Percentiles rank a stretch among this genome's conserved stretches.
Evolutionary conservation across 345 rosid genomes (phyloP).

Genomic region (Mangifera indica): DNA sequence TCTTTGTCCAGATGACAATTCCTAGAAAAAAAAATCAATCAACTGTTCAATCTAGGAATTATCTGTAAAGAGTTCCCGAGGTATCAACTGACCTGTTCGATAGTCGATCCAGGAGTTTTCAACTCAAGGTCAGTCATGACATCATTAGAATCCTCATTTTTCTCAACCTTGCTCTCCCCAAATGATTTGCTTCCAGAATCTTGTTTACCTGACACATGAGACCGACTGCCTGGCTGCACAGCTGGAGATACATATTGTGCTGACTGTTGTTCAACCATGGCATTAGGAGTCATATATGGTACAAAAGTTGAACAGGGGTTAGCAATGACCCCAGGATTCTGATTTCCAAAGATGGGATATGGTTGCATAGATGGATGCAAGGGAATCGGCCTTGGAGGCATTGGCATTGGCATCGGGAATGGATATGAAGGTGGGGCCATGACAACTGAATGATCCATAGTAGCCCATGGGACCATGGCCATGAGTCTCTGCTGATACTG

Average conservation of each 20-base stretch:
- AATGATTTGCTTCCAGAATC: conserved; percentile 53
- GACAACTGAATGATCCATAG: conserved; percentile 66
- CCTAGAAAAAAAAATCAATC: conserved; percentile 41
- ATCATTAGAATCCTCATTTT: conserved; percentile 56
- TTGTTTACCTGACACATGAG: conserved; percentile 42
- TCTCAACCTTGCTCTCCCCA: conserved; percentile 56
- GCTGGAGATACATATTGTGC: conserved; percentile 42
- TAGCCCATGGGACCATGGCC: conserved; percentile 64
- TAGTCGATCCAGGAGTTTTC: conserved; percentile 79
- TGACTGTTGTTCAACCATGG: conserved; percentile 57
- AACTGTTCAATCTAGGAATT: background rate
- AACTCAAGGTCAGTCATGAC: conserved; percentile 80
- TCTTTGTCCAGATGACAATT: conserved; percentile 43
- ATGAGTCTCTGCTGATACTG: conserved; percentile 80
- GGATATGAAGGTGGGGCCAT: conserved; percentile 78
- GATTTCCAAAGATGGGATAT: conserved; percentile 68
- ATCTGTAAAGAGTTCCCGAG: background rate
- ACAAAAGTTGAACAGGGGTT: conserved; percentile 65
- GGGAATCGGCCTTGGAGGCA: conserved; percentile 81
- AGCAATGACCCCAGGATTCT: conserved; percentile 64
- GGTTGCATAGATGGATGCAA: conserved; percentile 80
- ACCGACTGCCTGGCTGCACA: conserved; percentile 37
- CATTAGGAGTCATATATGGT: conserved; percentile 60
- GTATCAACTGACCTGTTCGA: conserved; percentile 54
- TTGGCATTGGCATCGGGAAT: conserved; percentile 64